phyloP scores from a whole-genome alignment of 2,329 filamentous ascomycete species.

The Leptographium wingfieldii region DNA sequence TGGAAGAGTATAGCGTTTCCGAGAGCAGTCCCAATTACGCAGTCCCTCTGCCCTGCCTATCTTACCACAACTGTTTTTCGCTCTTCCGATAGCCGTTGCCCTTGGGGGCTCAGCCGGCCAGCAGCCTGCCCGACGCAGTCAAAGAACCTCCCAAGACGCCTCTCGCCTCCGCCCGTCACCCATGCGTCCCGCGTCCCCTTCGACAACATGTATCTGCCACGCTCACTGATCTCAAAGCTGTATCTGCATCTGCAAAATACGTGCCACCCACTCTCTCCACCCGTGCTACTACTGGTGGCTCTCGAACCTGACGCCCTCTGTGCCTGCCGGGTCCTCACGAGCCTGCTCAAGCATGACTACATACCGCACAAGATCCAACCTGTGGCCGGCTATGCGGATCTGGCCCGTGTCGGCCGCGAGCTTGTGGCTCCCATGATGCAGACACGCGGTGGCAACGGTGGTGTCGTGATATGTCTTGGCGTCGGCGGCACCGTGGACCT shows the following conservation, averaged over 20 bases:
- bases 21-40: not conserved
- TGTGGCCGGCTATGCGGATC: conserved; percentile 81
- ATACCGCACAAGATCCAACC: conserved; percentile 97
- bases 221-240: conserved; percentile 75
- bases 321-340: conserved; percentile 85
- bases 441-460: conserved; percentile 69
- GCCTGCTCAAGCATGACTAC: conserved; percentile 92
- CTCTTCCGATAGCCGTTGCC: not conserved
- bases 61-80: not conserved
- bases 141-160: conserved; percentile 16
- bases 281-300: conserved; percentile 81
- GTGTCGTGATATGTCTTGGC: conserved; percentile 82
- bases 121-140: not conserved
- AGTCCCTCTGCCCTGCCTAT: not conserved
- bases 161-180: conserved; percentile 10
- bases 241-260: conserved; percentile 81
- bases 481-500: conserved; percentile 88
- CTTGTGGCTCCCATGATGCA: conserved; percentile 79
- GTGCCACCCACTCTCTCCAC: conserved; percentile 79
- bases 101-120: not conserved
- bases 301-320: conserved; percentile 93
- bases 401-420: conserved; percentile 65
- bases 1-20: not conserved
- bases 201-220: conserved; percentile 77
- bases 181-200: conserved; percentile 7